Conservation (phyloP, 2,329 filamentous ascomycete species). For the Ophiostoma sp. region DNA sequence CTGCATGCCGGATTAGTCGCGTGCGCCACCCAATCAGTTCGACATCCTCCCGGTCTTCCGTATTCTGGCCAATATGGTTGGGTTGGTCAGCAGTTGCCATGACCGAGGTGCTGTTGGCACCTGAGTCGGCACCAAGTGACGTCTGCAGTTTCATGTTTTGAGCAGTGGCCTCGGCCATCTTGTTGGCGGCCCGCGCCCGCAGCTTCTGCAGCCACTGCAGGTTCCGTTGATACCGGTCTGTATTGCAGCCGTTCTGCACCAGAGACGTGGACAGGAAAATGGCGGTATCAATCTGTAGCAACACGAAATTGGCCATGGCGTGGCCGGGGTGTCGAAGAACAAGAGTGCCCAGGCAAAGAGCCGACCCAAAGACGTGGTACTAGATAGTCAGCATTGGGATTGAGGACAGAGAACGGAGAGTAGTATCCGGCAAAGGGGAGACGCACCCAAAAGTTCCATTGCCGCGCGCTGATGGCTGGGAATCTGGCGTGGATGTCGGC, state of each 20-base stretch:
- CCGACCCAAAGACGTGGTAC: slow-evolving; percentile 19
- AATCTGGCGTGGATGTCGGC: slow-evolving; percentile 20
- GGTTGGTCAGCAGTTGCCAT: neutral
- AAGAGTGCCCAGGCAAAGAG: slow-evolving; percentile 22
- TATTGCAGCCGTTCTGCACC: neutral
- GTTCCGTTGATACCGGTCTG: neutral
- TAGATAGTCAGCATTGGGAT: neutral
- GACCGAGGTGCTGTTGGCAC: neutral
- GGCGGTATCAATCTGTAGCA: slow-evolving; percentile 20
- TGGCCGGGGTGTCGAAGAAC: slow-evolving; percentile 18
- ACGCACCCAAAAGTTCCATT: slow-evolving; percentile 22
- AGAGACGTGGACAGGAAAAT: slow-evolving; percentile 11
- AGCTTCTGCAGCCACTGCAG: neutral
- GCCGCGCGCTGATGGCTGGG: slow-evolving; percentile 18
- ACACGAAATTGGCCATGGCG: slow-evolving; percentile 20
- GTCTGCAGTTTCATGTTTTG: neutral
- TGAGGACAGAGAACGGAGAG: neutral
- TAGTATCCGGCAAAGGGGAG: neutral
- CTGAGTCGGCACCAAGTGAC: neutral
- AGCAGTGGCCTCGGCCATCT: neutral
- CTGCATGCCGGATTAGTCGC: slow-evolving; percentile 18
- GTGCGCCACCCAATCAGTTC: slow-evolving; percentile 23
- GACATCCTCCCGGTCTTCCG: slow-evolving; percentile 12
- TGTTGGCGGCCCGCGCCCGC: neutral
- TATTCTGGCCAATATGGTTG: neutral